Evolutionary conservation across 345 rosid species (phyloP).

Genomic region (Nasturtium officinale): DNA sequence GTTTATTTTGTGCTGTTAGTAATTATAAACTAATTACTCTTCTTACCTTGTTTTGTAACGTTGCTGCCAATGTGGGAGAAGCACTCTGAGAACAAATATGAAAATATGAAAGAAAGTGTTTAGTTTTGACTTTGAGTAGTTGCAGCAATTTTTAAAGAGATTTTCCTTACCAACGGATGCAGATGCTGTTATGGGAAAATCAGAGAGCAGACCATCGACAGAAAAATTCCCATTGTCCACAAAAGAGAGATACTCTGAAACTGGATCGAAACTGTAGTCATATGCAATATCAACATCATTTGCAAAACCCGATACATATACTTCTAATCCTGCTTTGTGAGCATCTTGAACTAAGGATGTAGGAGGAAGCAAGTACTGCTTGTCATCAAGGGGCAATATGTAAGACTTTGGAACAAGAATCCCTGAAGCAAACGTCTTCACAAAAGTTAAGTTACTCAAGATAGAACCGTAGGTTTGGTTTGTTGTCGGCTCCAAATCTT

Average conservation of each 20-base stretch:
- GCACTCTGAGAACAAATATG: slow-evolving; percentile 52
- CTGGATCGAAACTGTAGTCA: slow-evolving; percentile 74
- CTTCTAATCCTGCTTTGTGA: slow-evolving; percentile 71
- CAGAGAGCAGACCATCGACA: slow-evolving; percentile 76
- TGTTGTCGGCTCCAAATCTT: slow-evolving; percentile 60
- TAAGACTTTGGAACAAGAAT: slow-evolving; percentile 74
- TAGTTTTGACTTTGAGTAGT: not conserved
- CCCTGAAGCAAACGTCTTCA: slow-evolving; percentile 88
- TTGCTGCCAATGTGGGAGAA: slow-evolving; percentile 56
- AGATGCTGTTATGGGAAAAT: slow-evolving; percentile 78
- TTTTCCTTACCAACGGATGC: slow-evolving; percentile 54
- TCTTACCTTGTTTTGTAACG: slow-evolving; percentile 56
- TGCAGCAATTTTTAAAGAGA: not conserved
- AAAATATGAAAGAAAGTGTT: not conserved
- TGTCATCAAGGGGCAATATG: slow-evolving; percentile 58
- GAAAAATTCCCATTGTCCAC: slow-evolving; percentile 73
- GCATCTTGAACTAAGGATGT: slow-evolving; percentile 68
- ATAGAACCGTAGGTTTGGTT: slow-evolving; percentile 68
- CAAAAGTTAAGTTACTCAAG: slow-evolving; percentile 57
- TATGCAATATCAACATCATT: slow-evolving; percentile 63
- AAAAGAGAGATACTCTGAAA: slow-evolving; percentile 60
- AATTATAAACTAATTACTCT: not conserved
- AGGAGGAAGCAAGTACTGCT: slow-evolving; percentile 51
- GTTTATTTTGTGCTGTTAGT: not conserved
- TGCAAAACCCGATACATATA: slow-evolving; percentile 65